Evolutionary conservation across 768 basidiomycete genomes (phyloP).

Genomic region (Lactarius indigo): DNA sequence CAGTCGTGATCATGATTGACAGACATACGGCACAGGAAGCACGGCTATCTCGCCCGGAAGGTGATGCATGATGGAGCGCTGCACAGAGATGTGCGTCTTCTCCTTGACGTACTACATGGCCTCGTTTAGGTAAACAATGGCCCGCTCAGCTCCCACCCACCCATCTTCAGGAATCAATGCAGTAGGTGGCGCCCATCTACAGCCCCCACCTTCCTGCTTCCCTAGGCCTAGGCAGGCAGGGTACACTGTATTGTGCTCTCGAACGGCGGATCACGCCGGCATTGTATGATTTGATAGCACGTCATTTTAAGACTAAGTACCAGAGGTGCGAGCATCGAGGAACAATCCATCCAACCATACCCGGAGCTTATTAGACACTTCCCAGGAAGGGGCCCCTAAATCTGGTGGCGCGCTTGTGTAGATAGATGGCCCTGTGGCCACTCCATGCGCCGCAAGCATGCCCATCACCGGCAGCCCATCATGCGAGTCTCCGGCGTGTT

Average conservation of each 20-base stretch:
- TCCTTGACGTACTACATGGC: conserved; percentile 8
- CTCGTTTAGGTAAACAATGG: conserved; percentile 1
- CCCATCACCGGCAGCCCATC: neutral
- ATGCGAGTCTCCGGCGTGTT: neutral
- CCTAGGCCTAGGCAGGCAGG: neutral
- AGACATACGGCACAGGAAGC: neutral
- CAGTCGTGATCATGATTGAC: neutral
- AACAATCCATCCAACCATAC: neutral
- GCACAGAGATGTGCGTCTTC: neutral
- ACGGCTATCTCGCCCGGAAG: neutral
- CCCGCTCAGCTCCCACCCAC: neutral
- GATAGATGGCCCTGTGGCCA: neutral
- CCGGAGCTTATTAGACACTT: neutral
- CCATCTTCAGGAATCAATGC: neutral
- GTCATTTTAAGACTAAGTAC: neutral
- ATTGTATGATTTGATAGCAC: neutral
- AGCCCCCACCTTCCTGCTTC: neutral
- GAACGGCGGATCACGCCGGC: conserved; percentile 2
- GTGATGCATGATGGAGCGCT: neutral
- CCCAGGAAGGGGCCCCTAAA: neutral
- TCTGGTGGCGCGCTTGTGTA: neutral
- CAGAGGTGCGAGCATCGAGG: neutral
- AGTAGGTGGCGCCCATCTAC: neutral
- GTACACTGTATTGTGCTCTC: neutral
- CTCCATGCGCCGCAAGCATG: neutral